Base-by-base conservation (phyloP, 2,329 filamentous ascomycete genomes). In the Nemania abortiva region DNA sequence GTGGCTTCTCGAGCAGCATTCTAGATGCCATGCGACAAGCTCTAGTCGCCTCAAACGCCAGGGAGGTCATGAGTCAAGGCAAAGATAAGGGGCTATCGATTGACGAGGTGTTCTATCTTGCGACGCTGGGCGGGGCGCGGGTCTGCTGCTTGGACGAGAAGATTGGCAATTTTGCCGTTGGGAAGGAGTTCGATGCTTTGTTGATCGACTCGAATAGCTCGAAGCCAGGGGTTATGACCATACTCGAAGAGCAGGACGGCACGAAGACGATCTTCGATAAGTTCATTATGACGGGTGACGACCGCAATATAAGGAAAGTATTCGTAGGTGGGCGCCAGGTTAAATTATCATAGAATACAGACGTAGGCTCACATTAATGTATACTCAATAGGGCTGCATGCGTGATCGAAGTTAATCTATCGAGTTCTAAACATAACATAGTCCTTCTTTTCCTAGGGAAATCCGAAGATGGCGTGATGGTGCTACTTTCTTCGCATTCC, bases 241-340 rank as follows among this genome's bases (percentile, higher is more conserved):
- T 86, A 11, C 73, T 86, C 0, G 85, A 89, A 69, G 83, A 86
- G 0, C 79, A 78, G 0, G 88, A 90, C 59, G 78, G 78, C 0
- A 49, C 79, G 0, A 74, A 77, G 56, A 84, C 79, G 0, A 79
- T 89, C 20, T 87, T 90, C 67, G 87, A 90, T 64, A 91, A 90
- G 80, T 91, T 89, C 68, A 72, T 91, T 34, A 90, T 90, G 87
- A 90, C 88, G 1, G 89, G 87, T 0, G 89, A 91, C 74, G 89
- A 91, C 74, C 81, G 89, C 4, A 90, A 90, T 71, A 88, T 90
- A 60, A 74, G 76, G 0, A 75, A 82, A 22, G 89, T 90, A 0
- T 90, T 82, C 77, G 86, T 90, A 0, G 74, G 77, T 6, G 88
- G 88, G 1, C 76, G 79, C 0, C 59, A 57, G 31, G 82, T 82